These are phyloP conservation scores for Blastobotrys terrestris DNA, from an alignment of 805 yeast species.

Conservation along the genomic window DNA sequence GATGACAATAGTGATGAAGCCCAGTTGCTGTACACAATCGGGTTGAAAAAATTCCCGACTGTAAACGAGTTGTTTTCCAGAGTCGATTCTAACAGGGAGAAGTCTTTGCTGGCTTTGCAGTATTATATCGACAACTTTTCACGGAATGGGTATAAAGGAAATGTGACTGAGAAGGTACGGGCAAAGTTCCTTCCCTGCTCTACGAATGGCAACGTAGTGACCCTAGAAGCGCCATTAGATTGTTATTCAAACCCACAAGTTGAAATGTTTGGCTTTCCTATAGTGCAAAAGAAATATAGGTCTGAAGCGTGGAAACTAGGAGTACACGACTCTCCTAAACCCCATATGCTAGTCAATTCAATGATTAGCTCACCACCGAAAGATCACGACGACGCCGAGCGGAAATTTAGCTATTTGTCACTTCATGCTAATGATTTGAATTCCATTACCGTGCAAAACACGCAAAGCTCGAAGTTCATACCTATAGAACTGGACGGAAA, in stretches of 20 bases:
- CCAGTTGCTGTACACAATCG: constrained; percentile 26
- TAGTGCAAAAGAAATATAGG: constrained; percentile 20
- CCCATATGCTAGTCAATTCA: constrained; percentile 15
- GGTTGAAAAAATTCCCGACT: constrained; percentile 26
- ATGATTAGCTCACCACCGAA: constrained; percentile 23
- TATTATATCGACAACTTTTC: constrained; percentile 27
- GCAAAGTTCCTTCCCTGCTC: constrained; percentile 20
- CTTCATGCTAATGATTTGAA: constrained; percentile 19
- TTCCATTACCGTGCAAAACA: neutral
- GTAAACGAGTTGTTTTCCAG: constrained; percentile 19
- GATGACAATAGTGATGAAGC: constrained; percentile 25
- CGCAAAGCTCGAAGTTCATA: neutral
- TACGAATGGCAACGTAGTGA: constrained; percentile 10
- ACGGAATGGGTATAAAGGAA: constrained; percentile 17
- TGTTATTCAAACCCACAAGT: constrained; percentile 23
- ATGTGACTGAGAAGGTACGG: constrained; percentile 1
- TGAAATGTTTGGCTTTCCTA: constrained; percentile 27
- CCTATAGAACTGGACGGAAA: constrained; percentile 6
- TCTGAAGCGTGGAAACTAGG: constrained; percentile 29
- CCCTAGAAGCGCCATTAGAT: constrained; percentile 16
- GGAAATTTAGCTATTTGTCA: constrained; percentile 28
- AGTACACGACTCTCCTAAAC: constrained; percentile 24
- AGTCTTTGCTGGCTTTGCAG: constrained; percentile 21
- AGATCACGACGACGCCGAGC: constrained; percentile 19
- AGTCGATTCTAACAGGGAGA: constrained; percentile 11